Evolutionary conservation across 2,329 filamentous ascomycete genomes (phyloP), one percentile per base, ranked within the genome.

Genomic region (Microsporum ferrugineum): DNA sequence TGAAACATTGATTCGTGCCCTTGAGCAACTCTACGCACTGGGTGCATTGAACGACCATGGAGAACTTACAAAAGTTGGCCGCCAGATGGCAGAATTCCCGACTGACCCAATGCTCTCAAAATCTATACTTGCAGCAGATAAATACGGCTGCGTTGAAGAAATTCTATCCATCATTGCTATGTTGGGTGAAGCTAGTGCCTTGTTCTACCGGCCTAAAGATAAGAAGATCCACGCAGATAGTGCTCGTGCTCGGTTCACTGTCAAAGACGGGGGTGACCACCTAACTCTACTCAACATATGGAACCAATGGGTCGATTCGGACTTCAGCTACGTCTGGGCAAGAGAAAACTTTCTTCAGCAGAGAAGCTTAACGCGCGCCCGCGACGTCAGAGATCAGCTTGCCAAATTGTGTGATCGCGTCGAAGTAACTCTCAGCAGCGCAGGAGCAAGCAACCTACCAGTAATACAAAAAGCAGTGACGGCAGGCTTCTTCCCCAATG

Each of bases 201-300:
- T 99, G 3, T 99, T 96, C 79, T 95, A 95, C 80, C 83, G 91
- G 0, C 91, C 94, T 23, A 96, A 96, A 71, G 91, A 99, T 76
- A 96, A 97, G 79, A 96, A 96, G 73, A 87, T 96, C 33, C 89
- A 96, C 69, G 94, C 94, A 10, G 92, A 99, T 73, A 89, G 88
- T 64, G 94, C 94, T 0, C 85, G 91, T 12, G 87, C 88, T 39
- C 84, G 92, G 1, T 97, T 97, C 75, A 95, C 90, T 0, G 80
- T 92, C 71, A 89, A 90, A 68, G 91, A 95, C 63, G 91, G 91
- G 39, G 94, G 94, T 47, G 94, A 99, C 71, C 89, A 96, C 68
- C 72, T 94, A 3, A 91, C 89, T 0, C 82, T 95, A 1, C 83
- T 97, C 56, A 96, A 96, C 69, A 87, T 99, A 67, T 99, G 87